Evolutionary conservation across 768 basidiomycete genomes (phyloP).

Genomic region (Hemileccinum rubropunctum): DNA sequence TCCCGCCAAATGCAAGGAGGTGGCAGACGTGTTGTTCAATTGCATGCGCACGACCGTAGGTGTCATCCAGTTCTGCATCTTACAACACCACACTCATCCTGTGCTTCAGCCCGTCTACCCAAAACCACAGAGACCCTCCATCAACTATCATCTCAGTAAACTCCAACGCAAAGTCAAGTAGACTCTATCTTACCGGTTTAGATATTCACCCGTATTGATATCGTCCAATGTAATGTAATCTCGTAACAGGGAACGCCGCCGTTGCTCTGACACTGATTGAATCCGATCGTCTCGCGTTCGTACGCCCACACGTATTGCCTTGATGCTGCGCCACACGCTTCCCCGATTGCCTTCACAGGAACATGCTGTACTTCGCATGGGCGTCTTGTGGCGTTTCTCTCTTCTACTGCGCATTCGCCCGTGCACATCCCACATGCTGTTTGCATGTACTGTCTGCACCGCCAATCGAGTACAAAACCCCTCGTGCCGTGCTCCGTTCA

Average conservation of each 20-base stretch:
- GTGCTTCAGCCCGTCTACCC: conserved; percentile 58
- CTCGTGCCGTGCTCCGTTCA: conserved; percentile 6
- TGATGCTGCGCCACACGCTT: too few species aligned
- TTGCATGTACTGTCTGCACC: conserved; percentile 3
- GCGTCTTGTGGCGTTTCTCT: conserved; percentile 16
- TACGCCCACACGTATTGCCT: too few species aligned
- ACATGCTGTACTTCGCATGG: conserved; percentile 17
- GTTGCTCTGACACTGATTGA: background rate
- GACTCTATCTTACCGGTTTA: conserved; percentile 31
- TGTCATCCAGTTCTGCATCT: conserved; percentile 10
- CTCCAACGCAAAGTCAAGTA: conserved; percentile 73
- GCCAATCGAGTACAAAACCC: conserved; percentile 23
- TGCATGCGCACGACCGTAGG: conserved; percentile 88
- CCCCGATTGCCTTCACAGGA: conserved; percentile 7
- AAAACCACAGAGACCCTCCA: conserved; percentile 68
- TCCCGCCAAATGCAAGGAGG: conserved; percentile 49
- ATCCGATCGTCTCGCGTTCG: background rate
- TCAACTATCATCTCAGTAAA: conserved; percentile 88
- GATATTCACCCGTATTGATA: conserved; percentile 15
- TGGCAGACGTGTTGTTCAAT: conserved; percentile 60
- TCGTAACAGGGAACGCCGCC: conserved; percentile 5
- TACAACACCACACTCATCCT: conserved; percentile 4
- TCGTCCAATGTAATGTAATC: conserved; percentile 19
- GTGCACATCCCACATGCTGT: conserved; percentile 2
- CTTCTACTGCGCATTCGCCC: conserved; percentile 14